Evolutionary conservation across 768 basidiomycete genomes (phyloP).

Genomic region (Strobilomyces dryophilus): DNA sequence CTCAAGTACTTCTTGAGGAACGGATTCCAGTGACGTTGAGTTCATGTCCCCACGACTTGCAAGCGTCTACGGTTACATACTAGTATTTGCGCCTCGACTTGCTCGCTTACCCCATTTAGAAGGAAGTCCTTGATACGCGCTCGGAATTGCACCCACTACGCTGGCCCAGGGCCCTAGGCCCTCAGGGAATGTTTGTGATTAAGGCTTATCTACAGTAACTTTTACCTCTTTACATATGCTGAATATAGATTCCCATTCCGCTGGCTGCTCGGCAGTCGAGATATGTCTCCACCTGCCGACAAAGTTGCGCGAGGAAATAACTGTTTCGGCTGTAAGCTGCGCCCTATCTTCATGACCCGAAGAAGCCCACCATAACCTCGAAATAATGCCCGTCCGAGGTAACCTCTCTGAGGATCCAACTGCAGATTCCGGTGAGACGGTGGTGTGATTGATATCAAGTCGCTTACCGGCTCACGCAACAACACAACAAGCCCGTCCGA

Average conservation of each 20-base stretch:
- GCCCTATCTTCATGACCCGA: not conserved
- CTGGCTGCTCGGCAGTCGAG: conserved; percentile 30
- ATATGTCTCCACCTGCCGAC: conserved; percentile 44
- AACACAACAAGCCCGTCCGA: conserved; percentile 58
- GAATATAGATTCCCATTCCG: conserved; percentile 51
- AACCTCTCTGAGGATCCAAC: conserved; percentile 24
- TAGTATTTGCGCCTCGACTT: not conserved
- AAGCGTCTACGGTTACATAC: not conserved
- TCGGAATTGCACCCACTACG: not conserved
- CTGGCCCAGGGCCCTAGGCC: not conserved
- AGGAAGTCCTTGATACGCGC: conserved; percentile 6
- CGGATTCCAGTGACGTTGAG: conserved; percentile 35
- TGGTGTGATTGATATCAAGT: not conserved
- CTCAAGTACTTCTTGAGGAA: conserved; percentile 79
- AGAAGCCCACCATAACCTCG: conserved; percentile 43
- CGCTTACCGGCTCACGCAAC: conserved; percentile 47
- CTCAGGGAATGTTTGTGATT: not conserved
- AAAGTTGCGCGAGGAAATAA: conserved; percentile 48
- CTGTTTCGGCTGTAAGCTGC: conserved; percentile 28
- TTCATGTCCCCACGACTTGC: conserved; percentile 5
- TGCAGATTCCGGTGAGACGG: conserved; percentile 7
- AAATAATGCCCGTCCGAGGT: conserved; percentile 37
- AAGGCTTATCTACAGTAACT: conserved; percentile 6
- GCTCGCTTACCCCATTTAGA: conserved; percentile 7
- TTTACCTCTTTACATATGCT: conserved; percentile 42